Percentiles rank a stretch among this genome's conserved stretches.
phyloP scores from a whole-genome alignment of 2,329 filamentous ascomycete genomes.

The Fusarium torulosum region DNA sequence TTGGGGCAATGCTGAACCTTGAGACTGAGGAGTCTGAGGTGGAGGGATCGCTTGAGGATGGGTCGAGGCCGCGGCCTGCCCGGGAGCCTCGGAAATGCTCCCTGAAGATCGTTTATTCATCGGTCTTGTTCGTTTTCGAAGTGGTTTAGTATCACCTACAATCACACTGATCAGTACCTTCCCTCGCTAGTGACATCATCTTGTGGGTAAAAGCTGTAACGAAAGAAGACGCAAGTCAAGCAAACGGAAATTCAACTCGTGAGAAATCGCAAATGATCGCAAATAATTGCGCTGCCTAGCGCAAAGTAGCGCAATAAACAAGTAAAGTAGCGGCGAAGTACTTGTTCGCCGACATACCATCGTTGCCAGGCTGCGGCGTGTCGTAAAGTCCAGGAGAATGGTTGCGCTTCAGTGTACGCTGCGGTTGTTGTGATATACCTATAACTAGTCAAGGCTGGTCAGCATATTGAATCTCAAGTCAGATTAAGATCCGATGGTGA shows the following conservation, averaged over 20 bases:
- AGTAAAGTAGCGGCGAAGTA: conserved; percentile 54
- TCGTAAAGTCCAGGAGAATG: conserved; percentile 78
- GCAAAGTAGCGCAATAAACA: conserved; percentile 46
- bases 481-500: neutral
- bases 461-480: conserved; percentile 43
- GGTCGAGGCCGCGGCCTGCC: conserved; percentile 62
- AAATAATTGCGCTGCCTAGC: conserved; percentile 16
- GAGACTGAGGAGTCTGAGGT: conserved; percentile 68
- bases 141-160: conserved; percentile 63
- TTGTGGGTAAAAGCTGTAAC: conserved; percentile 2
- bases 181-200: neutral
- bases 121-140: conserved; percentile 69
- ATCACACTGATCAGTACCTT: conserved; percentile 48
- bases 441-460: conserved; percentile 35
- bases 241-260: conserved; percentile 46
- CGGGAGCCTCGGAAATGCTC: conserved; percentile 68
- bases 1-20: conserved; percentile 62
- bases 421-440: conserved; percentile 65
- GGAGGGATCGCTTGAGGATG: conserved; percentile 58
- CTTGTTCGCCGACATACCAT: conserved; percentile 73
- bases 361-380: conserved; percentile 68
- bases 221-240: conserved; percentile 51
- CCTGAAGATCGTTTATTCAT: conserved; percentile 70
- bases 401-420: conserved; percentile 82
- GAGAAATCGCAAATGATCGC: conserved; percentile 22